phyloP scores from a whole-genome alignment of 805 yeast species.

The Brettanomyces bruxellensis region DNA sequence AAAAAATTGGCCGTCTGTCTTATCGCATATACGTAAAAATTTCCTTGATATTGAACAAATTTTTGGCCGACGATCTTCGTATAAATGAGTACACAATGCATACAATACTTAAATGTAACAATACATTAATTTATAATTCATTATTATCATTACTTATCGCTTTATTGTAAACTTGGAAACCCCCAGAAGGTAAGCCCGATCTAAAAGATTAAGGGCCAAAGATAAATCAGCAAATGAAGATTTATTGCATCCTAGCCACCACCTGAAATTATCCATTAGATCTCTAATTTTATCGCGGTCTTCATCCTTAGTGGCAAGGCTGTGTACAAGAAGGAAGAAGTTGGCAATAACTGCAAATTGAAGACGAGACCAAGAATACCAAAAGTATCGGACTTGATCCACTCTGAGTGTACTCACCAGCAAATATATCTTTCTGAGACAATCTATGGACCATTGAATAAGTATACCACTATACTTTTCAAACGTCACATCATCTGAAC shows the following conservation, averaged over 20 bases:
- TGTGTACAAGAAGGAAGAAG: conserved; percentile 2
- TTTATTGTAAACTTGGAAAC: neutral
- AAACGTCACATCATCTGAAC: neutral
- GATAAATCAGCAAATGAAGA: conserved; percentile 2
- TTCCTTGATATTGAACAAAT: too few species aligned
- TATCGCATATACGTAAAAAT: too few species aligned
- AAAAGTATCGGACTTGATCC: conserved; percentile 3
- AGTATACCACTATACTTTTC: neutral
- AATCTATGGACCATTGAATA: conserved; percentile 2
- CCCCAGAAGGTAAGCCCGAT: conserved; percentile 1
- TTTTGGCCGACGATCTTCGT: neutral
- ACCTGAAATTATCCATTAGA: conserved; percentile 2
- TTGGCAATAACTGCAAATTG: conserved; percentile 2
- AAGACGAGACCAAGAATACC: conserved; percentile 6
- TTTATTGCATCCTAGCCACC: conserved; percentile 1
- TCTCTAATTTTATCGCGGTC: neutral
- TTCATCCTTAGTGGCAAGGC: neutral
- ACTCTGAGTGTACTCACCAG: neutral
- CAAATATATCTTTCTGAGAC: neutral
- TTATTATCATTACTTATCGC: too few species aligned
- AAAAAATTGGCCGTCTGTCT: neutral
- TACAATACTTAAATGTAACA: neutral
- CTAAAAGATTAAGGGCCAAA: conserved; percentile 1
- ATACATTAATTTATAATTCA: too few species aligned
- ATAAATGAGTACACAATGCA: neutral